These are phyloP conservation scores for Colletotrichum lentis DNA, from an alignment of 2,329 filamentous ascomycete species.

Conservation along the genomic window DNA sequence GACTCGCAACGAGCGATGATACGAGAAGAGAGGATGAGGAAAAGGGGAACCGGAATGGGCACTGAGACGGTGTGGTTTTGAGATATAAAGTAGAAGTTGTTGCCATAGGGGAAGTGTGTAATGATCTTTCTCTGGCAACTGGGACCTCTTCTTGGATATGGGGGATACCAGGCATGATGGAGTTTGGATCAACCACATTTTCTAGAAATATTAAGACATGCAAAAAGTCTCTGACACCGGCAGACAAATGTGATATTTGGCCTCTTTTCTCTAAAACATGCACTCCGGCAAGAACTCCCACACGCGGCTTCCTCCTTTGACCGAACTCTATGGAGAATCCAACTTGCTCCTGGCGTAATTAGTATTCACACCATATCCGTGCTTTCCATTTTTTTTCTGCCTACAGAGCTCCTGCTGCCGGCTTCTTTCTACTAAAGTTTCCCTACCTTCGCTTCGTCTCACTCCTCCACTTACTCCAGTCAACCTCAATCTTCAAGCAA, in stretches of 20 bases:
- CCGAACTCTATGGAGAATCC: too few relatives aligned
- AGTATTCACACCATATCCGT: neutral
- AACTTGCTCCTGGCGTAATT: neutral
- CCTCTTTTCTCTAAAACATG: neutral
- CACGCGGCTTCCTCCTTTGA: neutral
- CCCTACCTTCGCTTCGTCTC: neutral
- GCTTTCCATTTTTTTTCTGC: neutral
- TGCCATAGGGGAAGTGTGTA: neutral
- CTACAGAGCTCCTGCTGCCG: neutral
- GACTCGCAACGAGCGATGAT: constrained; percentile 38
- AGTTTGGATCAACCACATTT: neutral
- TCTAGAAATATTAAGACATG: neutral
- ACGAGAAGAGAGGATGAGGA: constrained; percentile 15
- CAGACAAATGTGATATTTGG: neutral
- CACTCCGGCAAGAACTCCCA: too few relatives aligned
- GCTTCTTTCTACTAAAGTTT: neutral
- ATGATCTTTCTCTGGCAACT: neutral
- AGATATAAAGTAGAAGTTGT: neutral
- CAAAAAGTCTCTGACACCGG: too few relatives aligned
- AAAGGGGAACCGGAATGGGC: neutral
- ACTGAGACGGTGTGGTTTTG: neutral
- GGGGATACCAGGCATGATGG: neutral
- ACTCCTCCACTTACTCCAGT: neutral
- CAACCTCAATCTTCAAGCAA: neutral
- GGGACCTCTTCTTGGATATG: neutral